Base-by-base conservation (phyloP, 176 grass and related monocot genomes). In the Cymbopogon citratus region DNA sequence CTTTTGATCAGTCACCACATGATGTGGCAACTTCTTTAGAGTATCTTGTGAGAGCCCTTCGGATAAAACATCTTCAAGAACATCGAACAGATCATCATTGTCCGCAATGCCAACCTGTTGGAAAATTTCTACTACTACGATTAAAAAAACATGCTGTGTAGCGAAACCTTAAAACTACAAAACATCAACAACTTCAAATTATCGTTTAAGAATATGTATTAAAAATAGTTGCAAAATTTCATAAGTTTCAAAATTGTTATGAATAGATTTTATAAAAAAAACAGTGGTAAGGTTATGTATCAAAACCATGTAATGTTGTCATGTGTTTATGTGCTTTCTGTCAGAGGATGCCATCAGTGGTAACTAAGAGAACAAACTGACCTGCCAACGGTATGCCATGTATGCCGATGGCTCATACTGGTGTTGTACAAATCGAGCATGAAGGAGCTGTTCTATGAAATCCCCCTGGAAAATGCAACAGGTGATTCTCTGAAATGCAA, bases 381-480 rank as follows among this genome's bases (percentile, higher is more conserved):
- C 91, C 94, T 91, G 90, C 86, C 88, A 97, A 35, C 63, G 86
- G 77, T 86, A 88, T 31, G 85, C 60, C 67, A 77, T 86, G 41
- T 83, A 89, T 56, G 85, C 81, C 34, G 86, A 80, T 73, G 84
- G 77, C n/a, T 83, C 79, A 79, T 91, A 83, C 60, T 97, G 88
- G 25, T 93, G 84, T 69, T 84, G 91, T 71, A 91, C 54, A 85
- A 97, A 86, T 8, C 88, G 88, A 91, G 85, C 74, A 87, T 93
- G 94, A 77, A 97, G 80, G 59, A 97, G 80, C 73, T 93, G 86
- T 52, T 97, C 91, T 80, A 93, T 76, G 69, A 91, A 89, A 87
- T 91, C 86, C 4, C 86, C 91, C 94, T 97, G 80, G 62, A 68
- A 27, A 80, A 77, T 31, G 9, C 31, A 83, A 72, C 38, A 67